A percentile compares a stretch with the other conserved stretches of the same genome.
These are phyloP conservation scores for Exserohilum turcica DNA, from an alignment of 2,329 filamentous ascomycete species.

Conservation along the genomic window DNA sequence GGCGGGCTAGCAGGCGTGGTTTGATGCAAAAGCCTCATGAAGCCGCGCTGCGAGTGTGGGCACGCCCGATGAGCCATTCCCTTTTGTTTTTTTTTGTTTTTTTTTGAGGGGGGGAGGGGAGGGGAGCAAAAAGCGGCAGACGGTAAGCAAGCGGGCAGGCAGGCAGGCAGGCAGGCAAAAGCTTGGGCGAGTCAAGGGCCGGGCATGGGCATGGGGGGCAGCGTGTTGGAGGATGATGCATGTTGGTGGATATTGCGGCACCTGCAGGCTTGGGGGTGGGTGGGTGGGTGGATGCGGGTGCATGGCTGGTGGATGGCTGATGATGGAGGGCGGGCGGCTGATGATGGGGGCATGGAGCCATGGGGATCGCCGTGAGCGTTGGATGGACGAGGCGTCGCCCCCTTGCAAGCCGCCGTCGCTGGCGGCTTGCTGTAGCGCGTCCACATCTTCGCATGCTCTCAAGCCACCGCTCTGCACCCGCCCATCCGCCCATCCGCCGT, in stretches of 20 bases:
- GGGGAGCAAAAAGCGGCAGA: not conserved
- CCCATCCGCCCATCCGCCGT: slow-evolving; percentile 22
- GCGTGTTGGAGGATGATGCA: slow-evolving; percentile 4
- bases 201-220: slow-evolving; percentile 1
- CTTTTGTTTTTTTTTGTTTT: no score
- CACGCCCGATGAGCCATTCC: no score
- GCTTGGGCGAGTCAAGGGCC: no score
- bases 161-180: slow-evolving; percentile 1
- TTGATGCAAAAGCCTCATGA: slow-evolving; percentile 1
- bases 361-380: slow-evolving; percentile 24
- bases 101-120: not conserved
- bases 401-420: slow-evolving; percentile 25
- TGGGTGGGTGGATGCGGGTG: no score
- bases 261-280: slow-evolving; percentile 9
- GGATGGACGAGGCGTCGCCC: slow-evolving; percentile 23
- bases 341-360: slow-evolving; percentile 6
- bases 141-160: no score
- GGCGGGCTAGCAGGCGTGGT: not conserved
- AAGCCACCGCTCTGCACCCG: slow-evolving; percentile 38
- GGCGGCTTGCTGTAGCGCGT: slow-evolving; percentile 12
- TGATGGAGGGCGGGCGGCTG: slow-evolving; percentile 25
- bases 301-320: no score
- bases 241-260: slow-evolving; percentile 32
- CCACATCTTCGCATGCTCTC: slow-evolving; percentile 13
- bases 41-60: no score